Conservation (phyloP, 2,329 filamentous ascomycete species). For the Magnaporthiopsis incrustans region DNA sequence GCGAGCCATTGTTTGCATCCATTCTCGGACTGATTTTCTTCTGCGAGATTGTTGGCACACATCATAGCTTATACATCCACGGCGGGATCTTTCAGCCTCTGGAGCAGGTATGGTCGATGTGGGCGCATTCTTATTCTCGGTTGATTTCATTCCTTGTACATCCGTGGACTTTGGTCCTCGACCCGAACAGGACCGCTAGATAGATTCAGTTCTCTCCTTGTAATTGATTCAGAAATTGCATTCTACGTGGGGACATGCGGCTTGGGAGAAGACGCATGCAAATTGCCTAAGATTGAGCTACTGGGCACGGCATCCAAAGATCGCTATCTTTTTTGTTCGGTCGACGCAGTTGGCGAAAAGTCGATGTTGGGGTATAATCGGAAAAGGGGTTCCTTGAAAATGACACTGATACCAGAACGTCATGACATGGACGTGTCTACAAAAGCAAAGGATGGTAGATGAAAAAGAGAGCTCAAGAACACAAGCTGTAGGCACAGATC, state of each 20-base stretch:
- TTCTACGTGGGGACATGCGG: background rate
- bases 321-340: background rate
- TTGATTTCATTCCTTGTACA: constrained; percentile 8
- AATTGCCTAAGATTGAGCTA: no score
- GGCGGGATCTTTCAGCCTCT: constrained; percentile 5
- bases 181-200: background rate
- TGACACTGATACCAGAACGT: no score
- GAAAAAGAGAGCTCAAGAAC: background rate
- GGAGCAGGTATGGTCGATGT: constrained; percentile 5
- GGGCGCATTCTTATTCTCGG: constrained; percentile 7
- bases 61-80: constrained; percentile 6
- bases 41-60: constrained; percentile 6
- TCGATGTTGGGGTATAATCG: background rate
- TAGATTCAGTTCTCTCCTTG: constrained; percentile 6
- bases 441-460: background rate
- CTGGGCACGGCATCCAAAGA: background rate
- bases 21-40: constrained; percentile 8
- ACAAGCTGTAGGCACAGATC: background rate
- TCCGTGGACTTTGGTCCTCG: background rate
- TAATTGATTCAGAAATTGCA: constrained; percentile 1
- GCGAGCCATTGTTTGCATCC: constrained; percentile 5
- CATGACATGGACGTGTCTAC: no score
- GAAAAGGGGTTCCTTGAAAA: background rate
- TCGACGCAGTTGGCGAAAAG: background rate
- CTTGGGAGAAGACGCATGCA: no score